These are phyloP conservation scores for Microsporum ferrugineum DNA, from an alignment of 2,329 filamentous ascomycete genomes.

Conservation along the genomic window DNA sequence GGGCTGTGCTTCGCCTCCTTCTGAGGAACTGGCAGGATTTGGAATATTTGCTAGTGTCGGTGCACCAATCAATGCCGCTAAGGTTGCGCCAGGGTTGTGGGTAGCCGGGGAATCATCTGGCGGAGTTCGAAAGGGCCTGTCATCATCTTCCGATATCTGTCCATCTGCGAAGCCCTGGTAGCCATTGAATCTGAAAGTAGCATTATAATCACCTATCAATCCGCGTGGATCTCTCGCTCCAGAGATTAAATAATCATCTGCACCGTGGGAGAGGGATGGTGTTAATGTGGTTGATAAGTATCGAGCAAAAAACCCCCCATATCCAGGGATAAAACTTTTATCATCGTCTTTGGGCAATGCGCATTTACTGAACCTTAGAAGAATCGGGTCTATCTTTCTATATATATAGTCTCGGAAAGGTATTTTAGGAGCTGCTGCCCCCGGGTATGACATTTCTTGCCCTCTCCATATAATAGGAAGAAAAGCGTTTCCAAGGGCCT, in stretches of 20 bases:
- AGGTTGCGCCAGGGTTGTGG: neutral
- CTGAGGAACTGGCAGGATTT: neutral
- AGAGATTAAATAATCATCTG: slow-evolving; percentile 23
- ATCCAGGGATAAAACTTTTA: slow-evolving; percentile 24
- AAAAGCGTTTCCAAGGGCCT: slow-evolving; percentile 90
- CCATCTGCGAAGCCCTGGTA: neutral
- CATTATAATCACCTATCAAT: neutral
- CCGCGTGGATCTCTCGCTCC: neutral
- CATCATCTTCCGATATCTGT: neutral
- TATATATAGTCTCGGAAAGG: slow-evolving; percentile 60
- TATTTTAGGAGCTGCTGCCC: slow-evolving; percentile 50
- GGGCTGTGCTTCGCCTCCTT: slow-evolving; percentile 12
- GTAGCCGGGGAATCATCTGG: neutral
- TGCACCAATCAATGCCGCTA: neutral
- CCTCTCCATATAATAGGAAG: slow-evolving; percentile 92
- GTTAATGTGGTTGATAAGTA: slow-evolving; percentile 43
- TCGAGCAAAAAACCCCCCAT: slow-evolving; percentile 40
- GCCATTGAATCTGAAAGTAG: neutral
- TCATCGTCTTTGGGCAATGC: slow-evolving; percentile 31
- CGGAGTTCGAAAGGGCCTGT: neutral
- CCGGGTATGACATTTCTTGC: slow-evolving; percentile 71
- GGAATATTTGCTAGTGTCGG: neutral
- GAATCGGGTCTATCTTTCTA: slow-evolving; percentile 41
- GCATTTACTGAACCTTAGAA: slow-evolving; percentile 41
- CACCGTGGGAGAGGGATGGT: slow-evolving; percentile 36